Evolutionary conservation across 306 rosid species (phyloP), one percentile per base, ranked within the genome.

Genomic region (Cicer bijugum): DNA sequence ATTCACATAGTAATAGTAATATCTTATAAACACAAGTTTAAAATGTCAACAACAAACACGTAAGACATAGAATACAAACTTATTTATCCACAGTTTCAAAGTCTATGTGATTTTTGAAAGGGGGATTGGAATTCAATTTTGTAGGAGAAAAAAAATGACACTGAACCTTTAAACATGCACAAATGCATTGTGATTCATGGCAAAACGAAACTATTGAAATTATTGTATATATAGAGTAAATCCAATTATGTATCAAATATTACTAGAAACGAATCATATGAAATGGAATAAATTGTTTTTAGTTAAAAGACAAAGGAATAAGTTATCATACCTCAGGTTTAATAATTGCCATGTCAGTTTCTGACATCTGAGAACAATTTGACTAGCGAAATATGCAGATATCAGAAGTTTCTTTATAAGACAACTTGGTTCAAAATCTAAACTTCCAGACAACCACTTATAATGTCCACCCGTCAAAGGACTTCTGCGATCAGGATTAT

Each of bases 251-350:
- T 38, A 61, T 37, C 42, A 43, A 57, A 70, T 62, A 44, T 66
- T 43, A 52, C 52, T 14, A 4, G 58, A 70, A 75, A 61, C 28
- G 28, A 40, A 67, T 37, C 42, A 20, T 17, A 50, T 5, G 63
- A n/a, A 63, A 39, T 17, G 51, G 12, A 59, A 80, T 7, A 47
- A 12, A 46, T n/a, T 38, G 12, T 71, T 38, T 44, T 46, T 15
- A 15, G 37, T 62, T 7, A 53, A 81, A 63, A 28, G 15, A 59
- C 43, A 53, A 63, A 46, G 59, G 4, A 67, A 48, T 16, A 71
- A 44, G 23, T 59, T 66, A 74, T 42, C 82, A 77, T 89, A 91
- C 99, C 96, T 90, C 99, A 16, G 96, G 95, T 85, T 94, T 90
- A 71, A 91, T 88, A 68, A 91, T 88, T 7, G 96, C 88, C 96